Evolutionary conservation across 306 rosid species (phyloP).

Genomic region (Rosa persica): DNA sequence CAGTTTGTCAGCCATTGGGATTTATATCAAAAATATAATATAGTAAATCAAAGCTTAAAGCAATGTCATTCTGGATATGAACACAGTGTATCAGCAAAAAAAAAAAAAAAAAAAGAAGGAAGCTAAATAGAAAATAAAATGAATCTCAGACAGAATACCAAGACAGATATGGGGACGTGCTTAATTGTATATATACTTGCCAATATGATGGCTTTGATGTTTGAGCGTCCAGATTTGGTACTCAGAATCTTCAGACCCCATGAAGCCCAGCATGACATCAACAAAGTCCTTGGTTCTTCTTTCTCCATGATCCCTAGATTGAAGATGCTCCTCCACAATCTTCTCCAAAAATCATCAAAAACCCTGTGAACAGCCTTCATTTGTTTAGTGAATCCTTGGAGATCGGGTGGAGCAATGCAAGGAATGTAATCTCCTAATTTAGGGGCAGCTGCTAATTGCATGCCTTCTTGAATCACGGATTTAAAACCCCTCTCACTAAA

Average conservation of each 20-base stretch:
- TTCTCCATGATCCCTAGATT: constrained; percentile 1
- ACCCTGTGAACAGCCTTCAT: constrained; percentile 17
- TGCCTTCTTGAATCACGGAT: constrained; percentile 12
- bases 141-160: neutral
- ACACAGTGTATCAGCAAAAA: neutral
- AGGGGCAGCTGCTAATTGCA: constrained; percentile 5
- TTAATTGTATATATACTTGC: neutral
- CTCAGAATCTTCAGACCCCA: neutral
- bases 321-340: constrained; percentile 31
- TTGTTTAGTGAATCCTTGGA: constrained; percentile 25
- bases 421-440: constrained; percentile 35
- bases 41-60: neutral
- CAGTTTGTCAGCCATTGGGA: too few relatives aligned
- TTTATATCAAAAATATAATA: too few relatives aligned
- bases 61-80: neutral
- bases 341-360: constrained; percentile 25
- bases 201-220: neutral
- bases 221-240: neutral
- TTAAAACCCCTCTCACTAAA: constrained; percentile 26
- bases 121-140: neutral
- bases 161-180: neutral
- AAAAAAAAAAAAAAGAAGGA: too few relatives aligned
- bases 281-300: constrained; percentile 24
- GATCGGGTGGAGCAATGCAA: constrained; percentile 22
- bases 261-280: constrained; percentile 19